phyloP scores from a whole-genome alignment of 169 alveolate species.

The Plasmodium yoelii region DNA sequence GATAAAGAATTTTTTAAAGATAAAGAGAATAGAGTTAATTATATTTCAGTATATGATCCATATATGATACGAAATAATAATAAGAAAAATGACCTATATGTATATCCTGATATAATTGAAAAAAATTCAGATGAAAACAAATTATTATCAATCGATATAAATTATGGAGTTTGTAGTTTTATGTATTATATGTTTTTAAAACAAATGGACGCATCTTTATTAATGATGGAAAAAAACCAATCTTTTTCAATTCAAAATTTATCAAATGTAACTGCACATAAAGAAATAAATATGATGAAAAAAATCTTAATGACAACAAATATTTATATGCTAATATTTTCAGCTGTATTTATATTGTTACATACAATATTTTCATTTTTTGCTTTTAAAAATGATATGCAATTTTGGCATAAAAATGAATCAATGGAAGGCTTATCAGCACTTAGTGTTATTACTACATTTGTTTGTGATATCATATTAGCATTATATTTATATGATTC shows the following conservation, averaged over 20 bases:
- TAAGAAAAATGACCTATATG: constrained; percentile 60
- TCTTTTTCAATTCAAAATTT: constrained; percentile 54
- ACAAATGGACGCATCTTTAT: constrained; percentile 56
- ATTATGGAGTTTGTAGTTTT: constrained; percentile 66
- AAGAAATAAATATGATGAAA: constrained; percentile 91
- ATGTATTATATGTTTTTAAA: constrained; percentile 69
- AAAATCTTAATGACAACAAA: constrained; percentile 90
- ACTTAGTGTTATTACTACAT: constrained; percentile 89
- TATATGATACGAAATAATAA: constrained; percentile 64
- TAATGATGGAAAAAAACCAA: constrained; percentile 69
- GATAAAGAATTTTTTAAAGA: constrained; percentile 54
- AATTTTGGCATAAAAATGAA: constrained; percentile 95
- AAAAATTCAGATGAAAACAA: constrained; percentile 59
- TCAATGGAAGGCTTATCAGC: constrained; percentile 97
- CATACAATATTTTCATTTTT: constrained; percentile 92
- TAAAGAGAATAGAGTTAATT: constrained; percentile 60
- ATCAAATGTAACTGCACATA: constrained; percentile 74
- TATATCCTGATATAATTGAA: constrained; percentile 30
- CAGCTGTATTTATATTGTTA: constrained; percentile 86
- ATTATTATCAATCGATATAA: constrained; percentile 31
- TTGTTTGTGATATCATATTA: constrained; percentile 91
- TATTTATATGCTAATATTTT: constrained; percentile 88
- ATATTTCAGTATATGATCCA: constrained; percentile 72
- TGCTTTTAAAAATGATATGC: constrained; percentile 95
- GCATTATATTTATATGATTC: constrained; percentile 94